Evolutionary conservation across 2,329 filamentous ascomycete species (phyloP).

Genomic region (Mycocentrospora acerina): DNA sequence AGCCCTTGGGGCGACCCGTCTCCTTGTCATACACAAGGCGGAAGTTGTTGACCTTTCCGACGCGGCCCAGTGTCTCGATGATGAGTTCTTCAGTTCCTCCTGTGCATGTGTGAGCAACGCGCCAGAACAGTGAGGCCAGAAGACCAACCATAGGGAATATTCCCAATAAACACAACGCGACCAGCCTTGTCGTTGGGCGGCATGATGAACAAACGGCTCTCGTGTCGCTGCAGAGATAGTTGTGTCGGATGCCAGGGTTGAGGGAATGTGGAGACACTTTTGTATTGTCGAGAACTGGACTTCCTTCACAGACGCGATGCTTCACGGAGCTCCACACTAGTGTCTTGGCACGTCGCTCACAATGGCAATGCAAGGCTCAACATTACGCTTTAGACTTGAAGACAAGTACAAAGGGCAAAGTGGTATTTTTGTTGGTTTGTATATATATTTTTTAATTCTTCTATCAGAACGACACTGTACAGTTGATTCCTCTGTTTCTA

Average conservation of each 20-base stretch:
- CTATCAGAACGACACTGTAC: too few species aligned
- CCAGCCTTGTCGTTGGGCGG: slow-evolving; percentile 65
- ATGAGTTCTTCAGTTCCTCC: slow-evolving; percentile 96
- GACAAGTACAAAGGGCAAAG: too few species aligned
- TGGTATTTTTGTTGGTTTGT: too few species aligned
- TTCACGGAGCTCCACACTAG: neutral
- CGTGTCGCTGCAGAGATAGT: neutral
- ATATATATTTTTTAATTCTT: too few species aligned
- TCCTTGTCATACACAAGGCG: slow-evolving; percentile 94
- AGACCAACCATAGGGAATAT: slow-evolving; percentile 75
- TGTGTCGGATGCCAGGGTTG: neutral
- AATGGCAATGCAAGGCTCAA: neutral
- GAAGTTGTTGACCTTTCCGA: slow-evolving; percentile 88
- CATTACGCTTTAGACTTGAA: too few species aligned
- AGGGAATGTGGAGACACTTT: neutral
- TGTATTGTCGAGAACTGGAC: neutral
- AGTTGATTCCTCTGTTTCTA: too few species aligned
- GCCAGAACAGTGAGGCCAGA: neutral
- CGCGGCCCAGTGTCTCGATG: slow-evolving; percentile 86
- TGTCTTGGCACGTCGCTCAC: slow-evolving; percentile 5
- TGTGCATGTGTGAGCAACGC: slow-evolving; percentile 42
- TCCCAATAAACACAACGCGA: slow-evolving; percentile 80
- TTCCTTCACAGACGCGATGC: too few species aligned
- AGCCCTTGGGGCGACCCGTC: slow-evolving; percentile 91
- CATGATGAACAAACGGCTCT: slow-evolving; percentile 18